Conservation (phyloP, 495 filamentous ascomycete genomes). For the Parachaetomium inaequale region DNA sequence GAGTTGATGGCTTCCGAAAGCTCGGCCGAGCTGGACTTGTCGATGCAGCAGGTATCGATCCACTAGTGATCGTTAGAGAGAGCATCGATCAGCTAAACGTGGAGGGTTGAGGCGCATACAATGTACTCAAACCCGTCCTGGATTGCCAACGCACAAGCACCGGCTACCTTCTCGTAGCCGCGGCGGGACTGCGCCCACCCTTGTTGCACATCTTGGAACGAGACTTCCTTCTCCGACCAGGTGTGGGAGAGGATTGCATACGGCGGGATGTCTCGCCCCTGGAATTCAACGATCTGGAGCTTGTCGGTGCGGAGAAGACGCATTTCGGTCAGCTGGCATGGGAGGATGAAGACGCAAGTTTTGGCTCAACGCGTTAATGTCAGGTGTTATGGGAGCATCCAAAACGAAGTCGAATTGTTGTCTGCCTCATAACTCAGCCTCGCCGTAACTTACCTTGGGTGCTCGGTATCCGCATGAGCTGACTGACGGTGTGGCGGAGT, state of each 20-base stretch:
- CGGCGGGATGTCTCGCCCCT: conserved; percentile 18
- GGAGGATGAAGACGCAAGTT: no score
- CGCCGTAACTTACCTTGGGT: neutral
- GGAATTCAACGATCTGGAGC: conserved; percentile 24
- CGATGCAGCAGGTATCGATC: conserved; percentile 47
- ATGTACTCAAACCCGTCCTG: conserved; percentile 28
- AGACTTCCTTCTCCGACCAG: neutral
- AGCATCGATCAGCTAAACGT: neutral
- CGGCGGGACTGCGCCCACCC: neutral
- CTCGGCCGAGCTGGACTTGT: conserved; percentile 43
- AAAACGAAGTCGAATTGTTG: no score
- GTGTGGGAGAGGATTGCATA: conserved; percentile 8
- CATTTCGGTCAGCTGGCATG: conserved; percentile 17
- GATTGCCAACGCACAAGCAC: conserved; percentile 30
- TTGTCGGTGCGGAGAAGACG: conserved; percentile 27
- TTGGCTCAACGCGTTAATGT: neutral
- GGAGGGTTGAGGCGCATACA: conserved; percentile 30
- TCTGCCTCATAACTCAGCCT: neutral
- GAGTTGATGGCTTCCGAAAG: conserved; percentile 45
- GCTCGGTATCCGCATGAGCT: neutral
- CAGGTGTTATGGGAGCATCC: neutral
- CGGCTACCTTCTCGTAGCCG: conserved; percentile 27
- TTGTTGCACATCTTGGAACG: conserved; percentile 1
- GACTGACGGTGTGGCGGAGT: neutral
- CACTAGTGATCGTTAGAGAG: conserved; percentile 24